Conservation (phyloP, 176 grass and related monocot species). For the Zea luxurians region DNA sequence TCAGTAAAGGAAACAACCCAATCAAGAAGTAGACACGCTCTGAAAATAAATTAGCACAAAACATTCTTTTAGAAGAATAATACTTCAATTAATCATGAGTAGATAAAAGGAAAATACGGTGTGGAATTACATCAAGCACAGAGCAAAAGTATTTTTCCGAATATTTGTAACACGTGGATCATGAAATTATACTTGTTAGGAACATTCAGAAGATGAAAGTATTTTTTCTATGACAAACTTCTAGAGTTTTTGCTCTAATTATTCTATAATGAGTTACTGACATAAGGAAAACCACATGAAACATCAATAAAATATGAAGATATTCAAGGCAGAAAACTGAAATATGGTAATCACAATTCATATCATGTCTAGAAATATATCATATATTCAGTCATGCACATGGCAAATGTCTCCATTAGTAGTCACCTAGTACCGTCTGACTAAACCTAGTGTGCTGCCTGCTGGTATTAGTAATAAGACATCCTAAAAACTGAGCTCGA, state of each 20-base stretch:
- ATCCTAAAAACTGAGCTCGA: no score
- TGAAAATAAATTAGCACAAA: no score
- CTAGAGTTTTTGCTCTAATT: not conserved
- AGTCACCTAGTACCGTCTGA: not conserved
- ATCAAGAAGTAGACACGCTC: no score
- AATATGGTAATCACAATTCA: not conserved
- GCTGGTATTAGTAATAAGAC: not conserved
- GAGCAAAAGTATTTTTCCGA: not conserved
- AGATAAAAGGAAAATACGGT: no score
- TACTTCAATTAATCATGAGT: no score
- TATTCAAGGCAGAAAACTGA: constrained; percentile 11
- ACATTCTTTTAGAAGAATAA: no score
- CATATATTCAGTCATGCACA: not conserved
- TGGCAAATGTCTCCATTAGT: not conserved
- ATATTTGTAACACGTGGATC: not conserved
- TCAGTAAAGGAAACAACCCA: no score
- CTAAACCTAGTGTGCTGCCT: not conserved
- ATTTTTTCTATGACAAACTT: not conserved
- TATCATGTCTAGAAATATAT: not conserved
- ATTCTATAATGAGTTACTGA: not conserved
- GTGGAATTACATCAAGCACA: no score
- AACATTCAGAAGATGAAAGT: not conserved
- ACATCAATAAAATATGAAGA: not conserved
- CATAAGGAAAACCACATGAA: not conserved
- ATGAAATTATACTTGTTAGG: not conserved